phyloP scores from a whole-genome alignment of 345 rosid species.

The Trapa bicornis region DNA sequence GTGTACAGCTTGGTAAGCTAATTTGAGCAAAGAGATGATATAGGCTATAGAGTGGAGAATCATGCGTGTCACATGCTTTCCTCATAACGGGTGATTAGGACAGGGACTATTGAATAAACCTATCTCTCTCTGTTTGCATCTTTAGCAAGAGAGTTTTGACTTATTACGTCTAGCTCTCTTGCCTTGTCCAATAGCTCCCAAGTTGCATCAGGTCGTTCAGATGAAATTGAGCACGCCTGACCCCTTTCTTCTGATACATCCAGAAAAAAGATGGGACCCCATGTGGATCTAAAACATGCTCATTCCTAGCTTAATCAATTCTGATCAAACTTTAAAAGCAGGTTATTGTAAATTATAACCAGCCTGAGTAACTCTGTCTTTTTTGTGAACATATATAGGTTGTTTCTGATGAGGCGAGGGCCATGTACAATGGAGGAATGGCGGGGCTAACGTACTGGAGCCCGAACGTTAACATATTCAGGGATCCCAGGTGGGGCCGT shows the following conservation, averaged over 20 bases:
- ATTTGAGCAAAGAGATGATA: neutral
- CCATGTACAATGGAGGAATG: constrained; percentile 64
- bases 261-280: too few species aligned
- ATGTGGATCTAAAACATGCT: too few species aligned
- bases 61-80: neutral
- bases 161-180: neutral
- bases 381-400: constrained; percentile 16
- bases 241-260: too few species aligned
- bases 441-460: constrained; percentile 75
- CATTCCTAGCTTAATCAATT: too few species aligned
- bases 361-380: neutral
- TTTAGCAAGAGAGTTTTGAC: neutral
- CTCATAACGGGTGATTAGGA: neutral
- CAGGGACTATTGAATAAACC: neutral
- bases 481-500: constrained; percentile 89
- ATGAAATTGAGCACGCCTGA: too few species aligned
- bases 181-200: constrained; percentile 5
- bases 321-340: too few species aligned
- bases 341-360: too few species aligned
- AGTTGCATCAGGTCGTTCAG: neutral
- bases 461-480: constrained; percentile 64
- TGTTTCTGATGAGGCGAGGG: constrained; percentile 72
- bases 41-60: neutral
- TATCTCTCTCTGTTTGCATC: neutral
- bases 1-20: neutral